These are phyloP conservation scores for Potentilla sterilis DNA, from an alignment of 306 rosid genomes.

Conservation along the genomic window DNA sequence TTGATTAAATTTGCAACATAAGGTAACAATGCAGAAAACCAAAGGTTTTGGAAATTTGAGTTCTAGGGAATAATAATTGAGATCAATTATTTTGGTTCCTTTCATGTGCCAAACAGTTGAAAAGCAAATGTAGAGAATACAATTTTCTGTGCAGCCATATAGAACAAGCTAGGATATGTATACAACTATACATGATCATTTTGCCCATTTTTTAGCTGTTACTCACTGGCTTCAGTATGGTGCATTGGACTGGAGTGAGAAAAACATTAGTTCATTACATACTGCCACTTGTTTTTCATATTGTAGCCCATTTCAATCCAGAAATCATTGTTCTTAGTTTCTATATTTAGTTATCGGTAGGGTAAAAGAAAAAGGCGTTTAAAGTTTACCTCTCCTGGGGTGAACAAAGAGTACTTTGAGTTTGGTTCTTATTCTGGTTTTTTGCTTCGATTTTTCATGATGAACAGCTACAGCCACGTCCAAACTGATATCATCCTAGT, in stretches of 20 bases:
- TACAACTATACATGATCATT: slow-evolving; percentile 32
- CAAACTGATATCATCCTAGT: slow-evolving; percentile 22
- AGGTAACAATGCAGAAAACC: neutral
- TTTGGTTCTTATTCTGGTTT: slow-evolving; percentile 19
- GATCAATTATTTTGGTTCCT: slow-evolving; percentile 9
- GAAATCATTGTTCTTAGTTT: slow-evolving; percentile 32
- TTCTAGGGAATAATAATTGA: slow-evolving; percentile 8
- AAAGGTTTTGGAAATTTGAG: neutral
- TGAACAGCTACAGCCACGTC: slow-evolving; percentile 19
- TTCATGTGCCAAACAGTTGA: slow-evolving; percentile 30
- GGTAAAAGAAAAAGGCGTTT: slow-evolving; percentile 30
- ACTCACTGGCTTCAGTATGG: slow-evolving; percentile 16
- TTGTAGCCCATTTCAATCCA: slow-evolving; percentile 30
- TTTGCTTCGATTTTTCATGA: slow-evolving; percentile 5
- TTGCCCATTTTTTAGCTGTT: slow-evolving; percentile 40
- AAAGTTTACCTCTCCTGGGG: slow-evolving; percentile 31
- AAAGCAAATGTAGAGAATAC: slow-evolving; percentile 25
- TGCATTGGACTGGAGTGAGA: slow-evolving; percentile 20
- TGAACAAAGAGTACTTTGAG: slow-evolving; percentile 24
- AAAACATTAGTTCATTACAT: slow-evolving; percentile 8
- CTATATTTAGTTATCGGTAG: slow-evolving; percentile 24
- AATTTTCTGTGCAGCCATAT: slow-evolving; percentile 10
- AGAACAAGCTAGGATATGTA: slow-evolving; percentile 22
- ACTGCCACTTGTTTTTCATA: slow-evolving; percentile 23
- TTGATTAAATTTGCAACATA: neutral